These are phyloP conservation scores for Candida michaelii DNA, from an alignment of 805 yeast genomes.

Conservation along the genomic window DNA sequence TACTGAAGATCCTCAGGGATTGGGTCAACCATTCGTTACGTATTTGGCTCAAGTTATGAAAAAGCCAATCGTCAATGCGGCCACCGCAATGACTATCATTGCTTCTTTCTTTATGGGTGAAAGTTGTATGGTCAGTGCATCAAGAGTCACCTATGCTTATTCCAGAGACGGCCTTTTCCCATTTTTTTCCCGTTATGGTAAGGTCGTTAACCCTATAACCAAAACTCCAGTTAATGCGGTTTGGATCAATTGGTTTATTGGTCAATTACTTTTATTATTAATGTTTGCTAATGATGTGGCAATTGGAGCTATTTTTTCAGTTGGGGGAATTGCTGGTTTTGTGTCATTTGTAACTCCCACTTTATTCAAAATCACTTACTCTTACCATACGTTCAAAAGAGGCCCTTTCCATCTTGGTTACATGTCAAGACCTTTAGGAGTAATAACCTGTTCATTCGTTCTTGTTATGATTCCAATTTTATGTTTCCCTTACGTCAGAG, in stretches of 20 bases:
- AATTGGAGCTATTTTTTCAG: constrained; percentile 69
- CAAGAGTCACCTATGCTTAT: constrained; percentile 66
- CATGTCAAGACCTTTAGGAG: constrained; percentile 49
- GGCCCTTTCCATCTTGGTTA: constrained; percentile 71
- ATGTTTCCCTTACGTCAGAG: constrained; percentile 50
- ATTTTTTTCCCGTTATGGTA: constrained; percentile 46
- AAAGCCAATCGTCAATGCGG: constrained; percentile 34
- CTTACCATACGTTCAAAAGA: constrained; percentile 50
- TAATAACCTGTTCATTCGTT: constrained; percentile 50
- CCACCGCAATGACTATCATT: constrained; percentile 37
- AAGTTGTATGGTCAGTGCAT: constrained; percentile 59
- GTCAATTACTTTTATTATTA: constrained; percentile 54
- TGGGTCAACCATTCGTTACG: constrained; percentile 61
- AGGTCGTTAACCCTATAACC: constrained; percentile 49
- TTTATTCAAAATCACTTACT: constrained; percentile 54
- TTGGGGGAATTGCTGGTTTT: constrained; percentile 69
- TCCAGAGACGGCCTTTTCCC: constrained; percentile 72
- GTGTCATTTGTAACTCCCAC: constrained; percentile 69
- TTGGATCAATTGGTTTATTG: constrained; percentile 55
- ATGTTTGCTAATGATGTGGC: constrained; percentile 67
- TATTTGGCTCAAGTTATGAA: constrained; percentile 51
- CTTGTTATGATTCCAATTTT: constrained; percentile 58
- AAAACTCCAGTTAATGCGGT: constrained; percentile 67
- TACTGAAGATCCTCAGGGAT: constrained; percentile 46
- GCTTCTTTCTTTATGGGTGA: constrained; percentile 44